Evolutionary conservation across 495 filamentous ascomycete genomes (phyloP).

Genomic region (Hypoxylon perforatum): DNA sequence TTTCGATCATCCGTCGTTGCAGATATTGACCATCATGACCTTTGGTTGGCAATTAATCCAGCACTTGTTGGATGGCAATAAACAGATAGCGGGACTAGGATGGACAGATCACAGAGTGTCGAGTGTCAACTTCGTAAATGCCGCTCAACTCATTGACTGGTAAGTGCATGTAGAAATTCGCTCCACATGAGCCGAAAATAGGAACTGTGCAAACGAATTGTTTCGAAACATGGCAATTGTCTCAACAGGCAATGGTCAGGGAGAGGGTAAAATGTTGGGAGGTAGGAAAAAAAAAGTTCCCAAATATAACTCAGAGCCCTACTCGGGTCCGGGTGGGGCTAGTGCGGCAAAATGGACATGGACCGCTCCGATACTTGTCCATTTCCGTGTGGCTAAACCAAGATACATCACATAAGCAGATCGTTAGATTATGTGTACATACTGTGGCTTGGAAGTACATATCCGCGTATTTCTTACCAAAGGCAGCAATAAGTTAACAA

Average conservation of each 20-base stretch:
- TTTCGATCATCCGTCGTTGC: conserved; percentile 3
- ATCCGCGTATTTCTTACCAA: not conserved
- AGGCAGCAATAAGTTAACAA: not conserved
- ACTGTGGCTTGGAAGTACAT: not conserved
- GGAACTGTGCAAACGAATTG: conserved; percentile 5
- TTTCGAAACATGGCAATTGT: conserved; percentile 11
- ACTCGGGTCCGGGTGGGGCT: not conserved
- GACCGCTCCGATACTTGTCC: not conserved
- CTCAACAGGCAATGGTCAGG: not conserved
- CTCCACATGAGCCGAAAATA: conserved; percentile 9
- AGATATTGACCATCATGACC: not conserved
- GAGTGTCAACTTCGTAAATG: not conserved
- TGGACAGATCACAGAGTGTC: conserved; percentile 4
- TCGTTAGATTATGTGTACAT: not conserved
- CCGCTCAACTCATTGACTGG: not conserved
- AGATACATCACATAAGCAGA: not conserved
- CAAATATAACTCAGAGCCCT: not conserved
- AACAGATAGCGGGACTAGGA: not conserved
- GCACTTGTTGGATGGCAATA: conserved; percentile 2
- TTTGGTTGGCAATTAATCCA: conserved; percentile 16
- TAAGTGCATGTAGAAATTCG: not conserved
- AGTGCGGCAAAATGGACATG: not conserved
- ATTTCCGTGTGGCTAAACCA: not conserved
- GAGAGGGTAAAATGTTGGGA: not conserved
- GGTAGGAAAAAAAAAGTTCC: not conserved